Base-by-base conservation (phyloP, 139 green algal species). In the Zygnema cylindricum region DNA sequence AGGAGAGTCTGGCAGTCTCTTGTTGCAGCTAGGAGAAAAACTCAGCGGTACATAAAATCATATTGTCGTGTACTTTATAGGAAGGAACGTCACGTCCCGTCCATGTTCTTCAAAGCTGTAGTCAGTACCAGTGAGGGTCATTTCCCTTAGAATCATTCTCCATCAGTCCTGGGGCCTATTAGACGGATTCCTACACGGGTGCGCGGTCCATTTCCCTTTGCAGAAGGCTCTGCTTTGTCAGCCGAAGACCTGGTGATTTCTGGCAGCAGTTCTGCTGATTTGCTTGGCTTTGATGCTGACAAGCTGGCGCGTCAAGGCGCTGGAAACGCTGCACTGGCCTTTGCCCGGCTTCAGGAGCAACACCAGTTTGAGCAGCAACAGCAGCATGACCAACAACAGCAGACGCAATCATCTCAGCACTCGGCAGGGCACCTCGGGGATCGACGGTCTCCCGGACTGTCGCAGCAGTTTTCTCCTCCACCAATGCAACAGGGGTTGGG, bases 291-390 rank as follows among this genome's bases (percentile, higher is more conserved):
- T 7, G 49, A 63, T 63, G 49, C 49, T 63, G 49, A 63, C 49
- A 63, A 63, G 16, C 49, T 63, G 49, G 49, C 49, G 7, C 49
- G 49, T 25, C 49, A 63, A 63, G 16, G 49, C 49, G 7, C 49
- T 79, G 71, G 71, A 3, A 79, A 79, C 35, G 7, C 35, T 41
- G 36, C 38, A 16, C 71, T 54, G 71, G 36, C 71, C 38, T 79
- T 79, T 11, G 36, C 43, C 36, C 71, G 36, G 38, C 38, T 77
- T 2, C 76, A 84, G 76, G 41, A 84, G 55, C 76, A 84, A 3
- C n/a, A 43, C 2, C 76, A 84, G 33, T 3, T n/a, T n/a, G 32
- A 43, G 33, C 33, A 40, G 76, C 76, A n/a, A 3, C 77, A 85
- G 39, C 77, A 69, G 77, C 77, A 85, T 22, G 36, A 78, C 3